Conservation (phyloP, 805 yeast species). For the Candida glaebosa region DNA sequence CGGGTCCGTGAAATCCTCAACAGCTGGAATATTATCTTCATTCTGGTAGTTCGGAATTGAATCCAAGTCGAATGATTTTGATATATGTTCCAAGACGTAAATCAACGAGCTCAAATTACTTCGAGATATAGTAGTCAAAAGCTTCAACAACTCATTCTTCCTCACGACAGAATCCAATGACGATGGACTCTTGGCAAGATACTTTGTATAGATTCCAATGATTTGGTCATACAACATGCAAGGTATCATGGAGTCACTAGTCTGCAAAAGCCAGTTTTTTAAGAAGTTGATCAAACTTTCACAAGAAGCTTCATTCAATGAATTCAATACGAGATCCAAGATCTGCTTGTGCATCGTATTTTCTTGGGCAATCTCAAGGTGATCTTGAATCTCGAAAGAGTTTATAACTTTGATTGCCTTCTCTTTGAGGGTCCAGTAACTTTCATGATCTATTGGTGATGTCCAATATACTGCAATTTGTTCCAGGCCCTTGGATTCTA, state of each 20-base stretch:
- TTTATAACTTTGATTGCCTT: slow-evolving; percentile 21
- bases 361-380: slow-evolving; percentile 16
- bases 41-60: slow-evolving; percentile 23
- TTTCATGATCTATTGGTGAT: slow-evolving; percentile 27
- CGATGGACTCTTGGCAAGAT: slow-evolving; percentile 2
- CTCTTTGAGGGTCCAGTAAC: slow-evolving; percentile 35
- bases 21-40: slow-evolving; percentile 22
- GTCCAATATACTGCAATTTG: slow-evolving; percentile 20
- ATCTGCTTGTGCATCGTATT: slow-evolving; percentile 19
- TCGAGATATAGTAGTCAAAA: slow-evolving; percentile 33
- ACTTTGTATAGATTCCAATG: slow-evolving; percentile 15
- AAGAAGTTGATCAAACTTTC: slow-evolving; percentile 26
- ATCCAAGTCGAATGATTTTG: slow-evolving; percentile 19
- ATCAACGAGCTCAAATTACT: slow-evolving; percentile 37
- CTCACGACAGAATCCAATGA: slow-evolving; percentile 12
- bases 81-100: slow-evolving; percentile 33
- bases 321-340: slow-evolving; percentile 14
- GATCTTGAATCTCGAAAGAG: slow-evolving; percentile 10
- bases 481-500: slow-evolving; percentile 13
- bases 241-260: slow-evolving; percentile 40
- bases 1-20: slow-evolving; percentile 7
- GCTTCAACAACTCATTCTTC: slow-evolving; percentile 18
- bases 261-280: slow-evolving; percentile 40
- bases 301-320: slow-evolving; percentile 8
- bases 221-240: slow-evolving; percentile 36